Conservation (phyloP, 495 filamentous ascomycete genomes). For the Emericellopsis terricola region DNA sequence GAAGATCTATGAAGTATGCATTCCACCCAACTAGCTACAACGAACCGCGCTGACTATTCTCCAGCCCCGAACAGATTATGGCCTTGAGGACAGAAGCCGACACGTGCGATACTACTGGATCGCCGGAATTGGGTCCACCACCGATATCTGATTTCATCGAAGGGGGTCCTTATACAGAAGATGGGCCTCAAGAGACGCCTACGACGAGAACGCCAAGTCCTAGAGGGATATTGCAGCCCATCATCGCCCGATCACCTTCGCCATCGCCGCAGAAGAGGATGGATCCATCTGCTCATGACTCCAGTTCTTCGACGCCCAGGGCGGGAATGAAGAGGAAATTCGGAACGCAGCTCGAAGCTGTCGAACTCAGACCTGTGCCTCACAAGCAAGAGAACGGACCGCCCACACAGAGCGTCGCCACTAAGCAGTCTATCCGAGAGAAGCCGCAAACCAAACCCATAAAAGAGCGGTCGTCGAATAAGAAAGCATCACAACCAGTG, state of each 20-base stretch:
- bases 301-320: constrained; percentile 1
- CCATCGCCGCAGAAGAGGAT: neutral
- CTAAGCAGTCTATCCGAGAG: neutral
- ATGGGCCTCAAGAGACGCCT: constrained; percentile 4
- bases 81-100: constrained; percentile 30
- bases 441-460: constrained; percentile 11
- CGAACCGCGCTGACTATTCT: constrained; percentile 9
- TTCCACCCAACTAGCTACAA: neutral
- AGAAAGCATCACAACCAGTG: constrained; percentile 9
- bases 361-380: neutral
- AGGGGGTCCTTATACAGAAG: too few species aligned
- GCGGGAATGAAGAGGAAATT: constrained; percentile 16
- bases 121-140: constrained; percentile 48
- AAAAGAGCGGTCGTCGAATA: constrained; percentile 14
- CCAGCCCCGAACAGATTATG: constrained; percentile 25
- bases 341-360: constrained; percentile 10
- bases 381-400: neutral
- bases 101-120: constrained; percentile 32
- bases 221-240: neutral
- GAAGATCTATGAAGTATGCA: constrained; percentile 56
- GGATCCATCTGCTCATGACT: neutral
- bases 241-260: neutral
- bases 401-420: neutral
- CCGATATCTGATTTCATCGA: constrained; percentile 44
- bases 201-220: constrained; percentile 4